phyloP scores from a whole-genome alignment of 805 yeast species.

The Monosporozyma aquatica region DNA sequence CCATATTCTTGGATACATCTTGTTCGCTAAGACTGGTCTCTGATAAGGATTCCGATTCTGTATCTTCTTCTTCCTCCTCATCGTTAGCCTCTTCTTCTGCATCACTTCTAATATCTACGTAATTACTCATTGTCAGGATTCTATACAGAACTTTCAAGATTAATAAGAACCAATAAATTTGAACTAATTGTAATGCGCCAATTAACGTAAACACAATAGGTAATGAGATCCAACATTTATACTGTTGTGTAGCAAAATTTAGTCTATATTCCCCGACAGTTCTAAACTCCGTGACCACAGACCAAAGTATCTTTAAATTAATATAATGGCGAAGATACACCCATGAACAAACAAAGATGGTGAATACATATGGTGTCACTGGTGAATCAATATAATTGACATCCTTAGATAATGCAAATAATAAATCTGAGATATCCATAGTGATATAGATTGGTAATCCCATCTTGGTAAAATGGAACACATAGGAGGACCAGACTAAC shows the following conservation, averaged over 20 bases:
- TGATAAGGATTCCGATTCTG: not conserved
- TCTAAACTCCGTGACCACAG: conserved; percentile 75
- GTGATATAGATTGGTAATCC: conserved; percentile 86
- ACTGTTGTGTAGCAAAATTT: conserved; percentile 84
- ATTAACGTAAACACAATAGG: conserved; percentile 77
- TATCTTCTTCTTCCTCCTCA: conserved; percentile 10
- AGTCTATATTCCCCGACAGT: conserved; percentile 76
- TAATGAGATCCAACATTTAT: conserved; percentile 93
- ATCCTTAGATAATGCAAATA: conserved; percentile 74
- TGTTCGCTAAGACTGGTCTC: too few relatives aligned
- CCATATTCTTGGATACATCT: too few relatives aligned
- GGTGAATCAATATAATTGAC: conserved; percentile 72
- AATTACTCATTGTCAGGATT: conserved; percentile 47
- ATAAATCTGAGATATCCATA: conserved; percentile 92
- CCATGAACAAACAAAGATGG: conserved; percentile 68
- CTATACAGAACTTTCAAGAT: conserved; percentile 72
- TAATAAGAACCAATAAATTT: conserved; percentile 78
- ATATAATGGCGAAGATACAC: conserved; percentile 80
- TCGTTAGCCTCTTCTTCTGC: conserved; percentile 38
- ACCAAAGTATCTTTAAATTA: conserved; percentile 73
- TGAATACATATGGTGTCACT: conserved; percentile 54
- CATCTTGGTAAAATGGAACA: conserved; percentile 94
- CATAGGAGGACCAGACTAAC: conserved; percentile 76
- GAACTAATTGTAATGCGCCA: conserved; percentile 74
- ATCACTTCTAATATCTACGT: conserved; percentile 80